These are phyloP conservation scores for Oemleria cerasiformis DNA, from an alignment of 306 rosid genomes.

Conservation along the genomic window DNA sequence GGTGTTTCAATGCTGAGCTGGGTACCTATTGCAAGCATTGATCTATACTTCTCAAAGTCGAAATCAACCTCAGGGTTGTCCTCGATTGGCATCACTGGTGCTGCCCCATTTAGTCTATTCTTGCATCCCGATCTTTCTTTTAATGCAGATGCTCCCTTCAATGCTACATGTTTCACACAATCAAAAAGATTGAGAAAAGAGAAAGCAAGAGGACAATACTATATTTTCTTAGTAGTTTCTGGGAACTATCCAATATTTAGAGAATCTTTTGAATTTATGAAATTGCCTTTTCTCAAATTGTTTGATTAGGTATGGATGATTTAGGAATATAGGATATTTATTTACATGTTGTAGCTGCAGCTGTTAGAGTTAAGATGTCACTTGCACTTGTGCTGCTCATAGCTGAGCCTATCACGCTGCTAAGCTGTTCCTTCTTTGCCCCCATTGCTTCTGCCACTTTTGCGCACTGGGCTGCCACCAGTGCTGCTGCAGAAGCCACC, in stretches of 20 bases:
- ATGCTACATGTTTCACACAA: conserved; percentile 29
- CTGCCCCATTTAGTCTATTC: conserved; percentile 56
- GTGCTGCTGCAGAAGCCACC: conserved; percentile 81
- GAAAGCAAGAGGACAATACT: neutral
- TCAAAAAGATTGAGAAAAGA: neutral
- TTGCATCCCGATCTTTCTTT: conserved; percentile 79
- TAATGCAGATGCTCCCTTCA: conserved; percentile 83
- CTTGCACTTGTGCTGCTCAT: conserved; percentile 55
- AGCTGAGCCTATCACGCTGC: conserved; percentile 67
- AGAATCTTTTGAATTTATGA: neutral
- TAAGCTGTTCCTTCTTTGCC: conserved; percentile 66
- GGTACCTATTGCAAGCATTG: conserved; percentile 57
- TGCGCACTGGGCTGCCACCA: conserved; percentile 88
- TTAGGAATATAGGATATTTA: neutral
- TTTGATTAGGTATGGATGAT: neutral
- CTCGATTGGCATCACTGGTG: conserved; percentile 66
- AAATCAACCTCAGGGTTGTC: conserved; percentile 59
- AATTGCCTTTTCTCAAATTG: neutral
- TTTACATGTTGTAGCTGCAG: conserved; percentile 85
- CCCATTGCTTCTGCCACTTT: conserved; percentile 96
- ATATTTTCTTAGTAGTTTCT: neutral
- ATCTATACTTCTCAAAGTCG: conserved; percentile 60
- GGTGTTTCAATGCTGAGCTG: conserved; percentile 75
- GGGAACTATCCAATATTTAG: too few relatives aligned
- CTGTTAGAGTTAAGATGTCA: conserved; percentile 84